Conservation (phyloP, 805 yeast species). For the Saturnispora mendoncae region DNA sequence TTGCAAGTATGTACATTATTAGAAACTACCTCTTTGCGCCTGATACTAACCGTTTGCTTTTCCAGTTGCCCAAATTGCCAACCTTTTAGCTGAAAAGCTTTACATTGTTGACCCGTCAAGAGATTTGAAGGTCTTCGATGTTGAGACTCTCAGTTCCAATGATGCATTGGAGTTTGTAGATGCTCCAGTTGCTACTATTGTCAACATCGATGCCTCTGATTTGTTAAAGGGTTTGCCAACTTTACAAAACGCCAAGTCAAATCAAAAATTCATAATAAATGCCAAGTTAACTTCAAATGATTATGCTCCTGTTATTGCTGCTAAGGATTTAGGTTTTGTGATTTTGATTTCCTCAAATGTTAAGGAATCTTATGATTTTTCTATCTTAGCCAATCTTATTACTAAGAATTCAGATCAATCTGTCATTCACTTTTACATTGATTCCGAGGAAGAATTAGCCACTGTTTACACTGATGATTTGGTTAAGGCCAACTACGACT, state of each 20-base stretch:
- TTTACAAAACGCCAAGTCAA: slow-evolving; percentile 32
- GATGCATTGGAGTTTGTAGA: slow-evolving; percentile 45
- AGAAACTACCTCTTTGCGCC: too few species aligned
- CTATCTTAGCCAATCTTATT: slow-evolving; percentile 50
- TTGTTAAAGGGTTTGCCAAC: slow-evolving; percentile 55
- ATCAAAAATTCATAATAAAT: slow-evolving; percentile 44
- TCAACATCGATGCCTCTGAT: slow-evolving; percentile 33
- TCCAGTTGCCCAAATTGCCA: slow-evolving; percentile 6
- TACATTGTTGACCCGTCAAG: slow-evolving; percentile 8
- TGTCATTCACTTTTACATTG: slow-evolving; percentile 62
- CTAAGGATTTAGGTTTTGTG: slow-evolving; percentile 60
- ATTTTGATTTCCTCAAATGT: slow-evolving; percentile 56
- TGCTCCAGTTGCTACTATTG: slow-evolving; percentile 28
- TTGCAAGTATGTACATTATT: slow-evolving; percentile 10
- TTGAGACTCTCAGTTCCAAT: slow-evolving; percentile 29
- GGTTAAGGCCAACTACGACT: slow-evolving; percentile 13
- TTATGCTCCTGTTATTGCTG: slow-evolving; percentile 58
- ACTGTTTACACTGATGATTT: slow-evolving; percentile 11
- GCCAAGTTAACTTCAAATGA: slow-evolving; percentile 53
- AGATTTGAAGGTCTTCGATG: neutral
- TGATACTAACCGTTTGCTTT: neutral
- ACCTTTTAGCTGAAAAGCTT: slow-evolving; percentile 5
- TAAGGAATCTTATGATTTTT: slow-evolving; percentile 43
- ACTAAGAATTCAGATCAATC: slow-evolving; percentile 43
- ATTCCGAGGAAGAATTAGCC: slow-evolving; percentile 7